Base-by-base conservation (phyloP, 2,329 filamentous ascomycete species). In the Penicillium sp. region DNA sequence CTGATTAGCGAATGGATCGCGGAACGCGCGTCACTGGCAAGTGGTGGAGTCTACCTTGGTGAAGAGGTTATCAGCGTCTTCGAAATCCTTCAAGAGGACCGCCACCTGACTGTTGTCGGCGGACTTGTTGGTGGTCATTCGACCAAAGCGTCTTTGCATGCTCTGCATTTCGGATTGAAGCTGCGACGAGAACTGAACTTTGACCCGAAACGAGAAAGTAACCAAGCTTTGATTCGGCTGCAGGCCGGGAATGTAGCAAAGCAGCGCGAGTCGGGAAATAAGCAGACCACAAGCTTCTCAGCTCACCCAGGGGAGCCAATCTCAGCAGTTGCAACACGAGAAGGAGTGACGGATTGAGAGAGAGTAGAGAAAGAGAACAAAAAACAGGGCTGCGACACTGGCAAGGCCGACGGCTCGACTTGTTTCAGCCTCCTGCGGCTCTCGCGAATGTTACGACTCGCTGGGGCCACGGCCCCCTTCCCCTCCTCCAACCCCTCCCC, bases 101-200 rank as follows among this genome's bases (percentile, higher is more conserved):
- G 88, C 87, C 47, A 94, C 87, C 70, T 91, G 89, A 64, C 88
- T 88, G 72, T 91, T 89, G 75, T 95, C 89, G 57, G 88, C 89
- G 24, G 87, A 86, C 61, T 87, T 84, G 70, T 85, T 86, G 77
- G 87, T 83, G 71, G 93, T 85, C 75, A 85, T 88, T 61, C 66
- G 66, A 56, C 89, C 90, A 66, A 93, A 88, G 70, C 88, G 86
- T 63, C 90, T 82, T 71, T 92, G 87, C 77, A 95, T 84, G 58
- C 68, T 67, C 66, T 75, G 70, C 76, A 78, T 78, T 18, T 53
- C 72, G 35, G 41, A 39, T 39, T 39, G 11, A 44, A 44, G 24
- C 14, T 37, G 69, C 40, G 36, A 43, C 22, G 16, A 44, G 19
- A 13, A 49, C 6, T 31, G 36, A 10, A 22, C 24, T 31, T 35